phyloP scores from a whole-genome alignment of 306 rosid genomes.

The Trichosanthes cucumerina region DNA sequence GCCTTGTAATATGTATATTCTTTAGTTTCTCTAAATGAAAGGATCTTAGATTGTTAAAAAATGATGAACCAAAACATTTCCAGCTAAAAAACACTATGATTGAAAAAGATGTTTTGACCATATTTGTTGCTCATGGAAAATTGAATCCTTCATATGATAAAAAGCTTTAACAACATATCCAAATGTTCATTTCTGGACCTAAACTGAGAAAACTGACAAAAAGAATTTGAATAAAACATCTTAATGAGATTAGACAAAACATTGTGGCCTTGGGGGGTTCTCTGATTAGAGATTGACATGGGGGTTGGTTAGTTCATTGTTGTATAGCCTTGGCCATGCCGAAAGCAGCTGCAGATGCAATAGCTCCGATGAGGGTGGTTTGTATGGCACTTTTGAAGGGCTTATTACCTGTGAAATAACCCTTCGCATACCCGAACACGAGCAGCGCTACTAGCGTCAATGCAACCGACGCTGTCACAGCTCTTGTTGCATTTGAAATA shows the following conservation, averaged over 20 bases:
- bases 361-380: constrained; percentile 70
- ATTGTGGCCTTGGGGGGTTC: not conserved
- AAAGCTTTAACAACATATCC: not conserved
- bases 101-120: not conserved
- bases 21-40: too few species aligned
- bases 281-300: not conserved
- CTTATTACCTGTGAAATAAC: constrained; percentile 61
- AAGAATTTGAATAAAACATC: not conserved
- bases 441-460: constrained; percentile 59
- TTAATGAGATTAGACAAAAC: not conserved
- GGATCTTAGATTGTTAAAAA: not conserved
- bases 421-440: constrained; percentile 77
- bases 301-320: constrained; percentile 18
- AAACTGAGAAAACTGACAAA: not conserved
- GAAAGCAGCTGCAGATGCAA: constrained; percentile 78
- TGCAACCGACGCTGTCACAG: constrained; percentile 43
- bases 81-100: not conserved
- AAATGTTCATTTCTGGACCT: not conserved
- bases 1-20: too few species aligned
- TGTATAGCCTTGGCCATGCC: constrained; percentile 71
- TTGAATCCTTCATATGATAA: not conserved
- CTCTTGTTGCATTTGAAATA: constrained; percentile 49
- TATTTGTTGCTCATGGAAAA: not conserved
- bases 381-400: constrained; percentile 70
- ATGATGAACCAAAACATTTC: not conserved